Evolutionary conservation across 805 yeast species (phyloP).

Genomic region (Scheffersomyces coipomensis): DNA sequence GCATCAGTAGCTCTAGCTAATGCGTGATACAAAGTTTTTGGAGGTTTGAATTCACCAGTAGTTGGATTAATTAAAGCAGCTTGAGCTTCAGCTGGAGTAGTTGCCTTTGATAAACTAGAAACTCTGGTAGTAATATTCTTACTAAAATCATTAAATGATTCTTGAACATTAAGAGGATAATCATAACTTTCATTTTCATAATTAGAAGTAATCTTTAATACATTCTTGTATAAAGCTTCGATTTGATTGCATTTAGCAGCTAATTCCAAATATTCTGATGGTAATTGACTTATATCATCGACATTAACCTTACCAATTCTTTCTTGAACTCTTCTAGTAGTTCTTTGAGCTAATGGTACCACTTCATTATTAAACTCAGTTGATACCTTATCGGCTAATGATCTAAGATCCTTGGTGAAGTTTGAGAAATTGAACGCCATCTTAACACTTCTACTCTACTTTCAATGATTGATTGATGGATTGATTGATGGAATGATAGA

Average conservation of each 20-base stretch:
- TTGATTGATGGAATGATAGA: too few relatives aligned
- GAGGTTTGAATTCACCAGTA: constrained; percentile 49
- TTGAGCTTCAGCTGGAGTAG: constrained; percentile 81
- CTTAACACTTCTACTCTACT: not conserved
- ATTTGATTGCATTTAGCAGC: constrained; percentile 39
- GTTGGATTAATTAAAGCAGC: constrained; percentile 52
- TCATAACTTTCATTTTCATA: constrained; percentile 81
- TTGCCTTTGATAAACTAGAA: constrained; percentile 65
- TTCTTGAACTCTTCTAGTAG: constrained; percentile 77
- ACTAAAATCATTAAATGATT: constrained; percentile 72
- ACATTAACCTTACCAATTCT: constrained; percentile 64
- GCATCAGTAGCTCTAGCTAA: constrained; percentile 71
- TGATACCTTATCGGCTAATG: constrained; percentile 43
- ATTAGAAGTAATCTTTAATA: constrained; percentile 42
- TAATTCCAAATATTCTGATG: constrained; percentile 67
- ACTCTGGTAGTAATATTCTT: constrained; percentile 64
- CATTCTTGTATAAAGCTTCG: constrained; percentile 41
- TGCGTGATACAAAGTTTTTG: constrained; percentile 83
- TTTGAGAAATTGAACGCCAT: constrained; percentile 45
- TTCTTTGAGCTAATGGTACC: constrained; percentile 72
- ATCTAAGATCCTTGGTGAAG: constrained; percentile 41
- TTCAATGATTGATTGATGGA: too few relatives aligned
- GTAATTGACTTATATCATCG: constrained; percentile 75
- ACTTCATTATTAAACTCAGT: constrained; percentile 54
- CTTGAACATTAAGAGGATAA: constrained; percentile 74